Conservation (phyloP, 169 alveolate genomes). For the Babesia caballi region DNA sequence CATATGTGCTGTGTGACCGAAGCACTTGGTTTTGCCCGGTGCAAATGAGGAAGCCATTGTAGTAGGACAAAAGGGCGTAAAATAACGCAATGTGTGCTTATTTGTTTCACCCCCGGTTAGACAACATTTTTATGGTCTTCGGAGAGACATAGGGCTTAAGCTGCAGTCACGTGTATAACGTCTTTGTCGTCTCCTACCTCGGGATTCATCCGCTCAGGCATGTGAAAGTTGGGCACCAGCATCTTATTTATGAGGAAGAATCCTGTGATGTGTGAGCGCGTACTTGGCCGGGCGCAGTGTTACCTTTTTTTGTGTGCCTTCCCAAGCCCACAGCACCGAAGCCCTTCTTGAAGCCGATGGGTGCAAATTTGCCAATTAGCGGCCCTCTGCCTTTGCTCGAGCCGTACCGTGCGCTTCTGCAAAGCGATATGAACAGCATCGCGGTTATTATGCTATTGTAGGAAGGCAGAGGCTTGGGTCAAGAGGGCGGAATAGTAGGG, state of each 20-base stretch:
- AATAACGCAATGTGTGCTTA: not conserved
- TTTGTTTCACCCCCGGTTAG: not conserved
- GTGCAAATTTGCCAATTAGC: conserved; percentile 80
- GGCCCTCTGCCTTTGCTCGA: conserved; percentile 87
- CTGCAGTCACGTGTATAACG: conserved; percentile 2
- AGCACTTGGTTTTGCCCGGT: no score
- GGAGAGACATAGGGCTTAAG: conserved; percentile 76
- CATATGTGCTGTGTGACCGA: no score
- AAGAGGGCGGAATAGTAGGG: no score
- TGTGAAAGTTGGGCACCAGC: conserved; percentile 82
- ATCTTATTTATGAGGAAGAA: conserved; percentile 79
- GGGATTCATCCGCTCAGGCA: conserved; percentile 69
- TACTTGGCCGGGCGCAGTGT: not conserved
- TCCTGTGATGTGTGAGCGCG: conserved; percentile 72
- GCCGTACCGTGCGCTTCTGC: conserved; percentile 70
- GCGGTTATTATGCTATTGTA: no score
- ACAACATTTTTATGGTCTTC: conserved; percentile 55
- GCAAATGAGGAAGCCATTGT: no score
- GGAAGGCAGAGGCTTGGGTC: no score
- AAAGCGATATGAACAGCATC: conserved; percentile 49
- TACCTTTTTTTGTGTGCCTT: conserved; percentile 83
- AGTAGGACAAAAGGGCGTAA: no score
- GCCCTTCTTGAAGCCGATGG: conserved; percentile 85
- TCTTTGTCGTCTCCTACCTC: conserved; percentile 39
- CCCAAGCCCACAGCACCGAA: conserved; percentile 87